Percentiles rank a stretch among this genome's conserved stretches.
phyloP scores from a whole-genome alignment of 495 filamentous ascomycete species.

The Aspergillus avenaceus region DNA sequence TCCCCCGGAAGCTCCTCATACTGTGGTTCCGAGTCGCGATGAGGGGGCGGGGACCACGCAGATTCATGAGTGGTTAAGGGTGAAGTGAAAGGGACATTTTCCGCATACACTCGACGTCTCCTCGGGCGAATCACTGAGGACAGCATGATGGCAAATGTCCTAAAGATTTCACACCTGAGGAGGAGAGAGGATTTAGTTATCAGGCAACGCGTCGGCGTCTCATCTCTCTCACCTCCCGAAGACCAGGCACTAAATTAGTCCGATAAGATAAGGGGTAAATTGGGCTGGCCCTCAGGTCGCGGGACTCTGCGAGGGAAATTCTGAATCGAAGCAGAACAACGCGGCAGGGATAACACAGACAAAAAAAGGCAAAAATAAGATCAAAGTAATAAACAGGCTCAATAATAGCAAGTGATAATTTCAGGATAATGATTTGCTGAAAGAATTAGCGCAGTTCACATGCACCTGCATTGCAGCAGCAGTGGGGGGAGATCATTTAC shows the following conservation, averaged over 20 bases:
- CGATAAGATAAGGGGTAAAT: no score
- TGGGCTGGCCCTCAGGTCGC: no score
- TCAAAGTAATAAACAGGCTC: background rate
- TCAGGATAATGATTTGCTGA: conserved; percentile 14
- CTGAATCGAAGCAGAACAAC: no score
- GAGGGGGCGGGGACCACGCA: conserved; percentile 29
- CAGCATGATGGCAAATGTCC: conserved; percentile 29
- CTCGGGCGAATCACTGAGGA: conserved; percentile 46
- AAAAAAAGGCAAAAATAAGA: background rate
- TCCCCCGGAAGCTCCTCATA: conserved; percentile 30
- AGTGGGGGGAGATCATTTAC: conserved; percentile 7
- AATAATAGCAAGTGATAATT: background rate
- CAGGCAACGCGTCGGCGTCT: conserved; percentile 1
- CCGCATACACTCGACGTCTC: conserved; percentile 28
- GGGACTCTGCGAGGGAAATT: no score
- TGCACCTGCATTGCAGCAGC: conserved; percentile 14
- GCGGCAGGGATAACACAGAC: no score
- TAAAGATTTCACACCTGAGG: background rate
- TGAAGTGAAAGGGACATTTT: conserved; percentile 48
- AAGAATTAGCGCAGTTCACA: conserved; percentile 16
- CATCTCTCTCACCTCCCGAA: no score
- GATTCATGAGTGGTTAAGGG: conserved; percentile 31
- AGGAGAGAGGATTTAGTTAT: background rate
- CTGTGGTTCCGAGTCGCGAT: conserved; percentile 23
- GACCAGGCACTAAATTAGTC: no score